Evolutionary conservation across 257 asterid genomes (phyloP).

Genomic region (Solanum virginianum): DNA sequence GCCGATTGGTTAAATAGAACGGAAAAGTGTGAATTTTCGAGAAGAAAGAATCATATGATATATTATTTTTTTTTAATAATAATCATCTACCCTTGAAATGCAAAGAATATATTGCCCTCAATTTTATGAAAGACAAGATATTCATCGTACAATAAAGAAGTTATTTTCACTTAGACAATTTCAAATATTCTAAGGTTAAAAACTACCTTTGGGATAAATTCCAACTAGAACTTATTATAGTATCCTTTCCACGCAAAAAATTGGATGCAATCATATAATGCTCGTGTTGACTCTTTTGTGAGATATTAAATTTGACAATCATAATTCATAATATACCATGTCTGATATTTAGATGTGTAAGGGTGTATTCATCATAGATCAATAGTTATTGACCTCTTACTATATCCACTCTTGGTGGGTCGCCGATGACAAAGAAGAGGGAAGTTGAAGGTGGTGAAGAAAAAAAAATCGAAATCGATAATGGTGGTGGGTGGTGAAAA

Average conservation of each 20-base stretch:
- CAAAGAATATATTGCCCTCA: neutral
- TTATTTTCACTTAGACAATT: neutral
- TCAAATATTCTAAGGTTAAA: neutral
- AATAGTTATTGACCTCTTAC: too few species aligned
- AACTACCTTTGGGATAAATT: neutral
- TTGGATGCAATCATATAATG: neutral
- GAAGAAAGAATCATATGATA: too few species aligned
- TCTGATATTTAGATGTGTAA: too few species aligned
- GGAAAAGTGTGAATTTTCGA: too few species aligned
- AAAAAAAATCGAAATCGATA: too few species aligned
- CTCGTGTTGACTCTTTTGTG: neutral
- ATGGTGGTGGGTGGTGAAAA: too few species aligned
- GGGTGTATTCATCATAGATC: too few species aligned
- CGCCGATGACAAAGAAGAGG: too few species aligned
- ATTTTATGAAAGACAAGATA: neutral
- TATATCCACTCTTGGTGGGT: too few species aligned
- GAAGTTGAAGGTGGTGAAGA: too few species aligned
- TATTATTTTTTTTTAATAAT: too few species aligned
- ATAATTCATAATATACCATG: neutral
- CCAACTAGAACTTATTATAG: neutral
- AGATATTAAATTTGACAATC: neutral
- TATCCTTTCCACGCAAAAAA: neutral
- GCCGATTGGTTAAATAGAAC: too few species aligned
- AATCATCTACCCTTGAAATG: neutral
- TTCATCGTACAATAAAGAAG: neutral